Evolutionary conservation across 208 protist genomes (phyloP).

Genomic region (Trypanosoma boissoni): DNA sequence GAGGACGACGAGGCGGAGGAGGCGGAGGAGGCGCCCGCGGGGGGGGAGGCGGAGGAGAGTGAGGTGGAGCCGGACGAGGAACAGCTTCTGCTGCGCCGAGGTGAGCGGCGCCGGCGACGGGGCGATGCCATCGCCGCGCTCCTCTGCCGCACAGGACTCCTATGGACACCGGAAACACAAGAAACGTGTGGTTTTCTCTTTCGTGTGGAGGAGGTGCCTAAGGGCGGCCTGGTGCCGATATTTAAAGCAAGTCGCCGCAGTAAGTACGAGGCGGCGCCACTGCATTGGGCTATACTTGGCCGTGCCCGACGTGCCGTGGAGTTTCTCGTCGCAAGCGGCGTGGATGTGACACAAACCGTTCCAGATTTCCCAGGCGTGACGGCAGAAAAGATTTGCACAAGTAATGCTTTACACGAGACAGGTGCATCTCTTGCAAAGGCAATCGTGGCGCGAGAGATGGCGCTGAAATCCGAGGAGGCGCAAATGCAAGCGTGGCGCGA

Average conservation of each 20-base stretch:
- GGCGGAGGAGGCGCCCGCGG: constrained; percentile 3
- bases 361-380: constrained; percentile 19
- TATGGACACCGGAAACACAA: constrained; percentile 17
- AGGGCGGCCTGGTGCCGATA: constrained; percentile 18
- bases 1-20: constrained; percentile 27
- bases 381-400: constrained; percentile 31
- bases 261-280: constrained; percentile 42
- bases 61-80: constrained; percentile 26
- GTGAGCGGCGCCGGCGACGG: constrained; percentile 1
- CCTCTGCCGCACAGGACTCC: constrained; percentile 1
- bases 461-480: constrained; percentile 38
- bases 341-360: constrained; percentile 31
- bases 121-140: constrained; percentile 16
- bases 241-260: constrained; percentile 70
- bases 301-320: constrained; percentile 48
- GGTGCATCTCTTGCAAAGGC: constrained; percentile 32
- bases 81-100: background rate
- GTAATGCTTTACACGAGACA: constrained; percentile 50
- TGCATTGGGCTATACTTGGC: constrained; percentile 81
- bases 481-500: constrained; percentile 26
- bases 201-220: constrained; percentile 5
- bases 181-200: constrained; percentile 27
- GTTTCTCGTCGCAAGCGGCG: constrained; percentile 58
- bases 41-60: constrained; percentile 30
- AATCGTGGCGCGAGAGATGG: constrained; percentile 19